Percentiles rank a stretch among this genome's conserved stretches.
Evolutionary conservation across 257 asterid genomes (phyloP).

Genomic region (Anisodus tanguticus): DNA sequence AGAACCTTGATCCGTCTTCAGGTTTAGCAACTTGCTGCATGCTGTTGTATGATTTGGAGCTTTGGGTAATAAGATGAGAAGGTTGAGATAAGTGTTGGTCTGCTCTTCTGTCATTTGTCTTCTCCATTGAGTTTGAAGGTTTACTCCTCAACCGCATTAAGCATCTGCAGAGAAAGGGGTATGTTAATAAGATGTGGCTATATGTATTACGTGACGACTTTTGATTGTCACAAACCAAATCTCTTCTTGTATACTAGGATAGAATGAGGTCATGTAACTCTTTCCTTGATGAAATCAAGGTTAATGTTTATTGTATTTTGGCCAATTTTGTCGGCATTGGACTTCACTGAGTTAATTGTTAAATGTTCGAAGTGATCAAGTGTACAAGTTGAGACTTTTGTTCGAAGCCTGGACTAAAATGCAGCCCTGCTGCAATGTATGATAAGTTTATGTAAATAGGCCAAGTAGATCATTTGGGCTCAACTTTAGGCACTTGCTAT

Average conservation of each 20-base stretch:
- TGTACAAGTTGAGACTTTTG: background rate
- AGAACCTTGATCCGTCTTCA: background rate
- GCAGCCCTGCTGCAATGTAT: background rate
- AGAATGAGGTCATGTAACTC: background rate
- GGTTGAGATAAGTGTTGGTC: background rate
- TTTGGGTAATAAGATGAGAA: constrained; percentile 3
- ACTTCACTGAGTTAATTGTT: background rate
- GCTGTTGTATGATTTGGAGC: background rate
- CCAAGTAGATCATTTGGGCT: background rate
- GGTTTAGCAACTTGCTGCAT: constrained; percentile 1
- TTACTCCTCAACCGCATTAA: constrained; percentile 3
- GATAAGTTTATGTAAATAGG: background rate
- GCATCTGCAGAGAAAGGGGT: background rate
- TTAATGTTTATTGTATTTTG: background rate
- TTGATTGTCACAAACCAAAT: background rate
- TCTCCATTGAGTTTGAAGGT: constrained; percentile 24
- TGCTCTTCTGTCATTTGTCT: constrained; percentile 20
- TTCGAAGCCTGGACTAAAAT: background rate
- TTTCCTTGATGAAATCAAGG: background rate
- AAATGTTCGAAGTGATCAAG: background rate
- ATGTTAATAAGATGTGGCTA: background rate
- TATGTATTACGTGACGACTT: background rate
- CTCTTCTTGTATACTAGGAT: constrained; percentile 16
- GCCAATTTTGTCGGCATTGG: background rate
- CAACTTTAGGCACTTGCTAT: constrained; percentile 5